phyloP scores from a whole-genome alignment of 768 basidiomycete species.

The Boletus edulis region DNA sequence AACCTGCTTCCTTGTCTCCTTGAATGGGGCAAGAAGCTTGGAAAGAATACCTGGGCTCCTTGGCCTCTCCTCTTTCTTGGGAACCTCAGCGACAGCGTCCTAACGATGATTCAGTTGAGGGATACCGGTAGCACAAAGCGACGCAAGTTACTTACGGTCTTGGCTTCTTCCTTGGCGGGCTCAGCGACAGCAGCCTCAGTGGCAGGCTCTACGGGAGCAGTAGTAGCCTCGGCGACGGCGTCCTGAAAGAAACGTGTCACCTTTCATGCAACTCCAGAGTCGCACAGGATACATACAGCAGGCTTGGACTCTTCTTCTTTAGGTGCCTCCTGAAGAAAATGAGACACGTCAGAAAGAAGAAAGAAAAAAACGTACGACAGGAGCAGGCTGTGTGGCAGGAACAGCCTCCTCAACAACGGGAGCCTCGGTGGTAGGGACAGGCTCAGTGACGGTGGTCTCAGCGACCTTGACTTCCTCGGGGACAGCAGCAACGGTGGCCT shows the following conservation, averaged over 20 bases:
- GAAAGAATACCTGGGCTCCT: constrained; percentile 76
- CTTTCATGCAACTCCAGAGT: accelerated
- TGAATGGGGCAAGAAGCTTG: constrained; percentile 80
- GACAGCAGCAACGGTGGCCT: constrained; percentile 47
- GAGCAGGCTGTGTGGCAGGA: constrained; percentile 35
- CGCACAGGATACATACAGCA: constrained; percentile 31
- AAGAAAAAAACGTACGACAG: constrained; percentile 31
- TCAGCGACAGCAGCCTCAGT: constrained; percentile 31
- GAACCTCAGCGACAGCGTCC: constrained; percentile 44
- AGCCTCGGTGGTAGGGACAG: constrained; percentile 27
- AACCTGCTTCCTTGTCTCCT: constrained; percentile 47
- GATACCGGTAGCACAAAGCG: constrained; percentile 27
- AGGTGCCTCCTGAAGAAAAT: constrained; percentile 35
- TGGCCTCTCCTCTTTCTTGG: constrained; percentile 76
- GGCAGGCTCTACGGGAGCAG: constrained; percentile 24
- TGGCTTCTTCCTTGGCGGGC: constrained; percentile 42
- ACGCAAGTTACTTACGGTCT: constrained; percentile 33
- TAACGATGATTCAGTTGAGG: constrained; percentile 16
- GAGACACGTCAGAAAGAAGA: neutral
- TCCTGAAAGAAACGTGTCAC: constrained; percentile 31
- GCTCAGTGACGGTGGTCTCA: constrained; percentile 37
- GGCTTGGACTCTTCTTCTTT: constrained; percentile 41
- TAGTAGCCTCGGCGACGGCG: constrained; percentile 29
- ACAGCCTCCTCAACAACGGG: constrained; percentile 33
- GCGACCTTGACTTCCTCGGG: constrained; percentile 54